Evolutionary conservation across 2,329 filamentous ascomycete species (phyloP), one percentile per base, ranked within the genome.

Genomic region (Diplodia mutila): DNA sequence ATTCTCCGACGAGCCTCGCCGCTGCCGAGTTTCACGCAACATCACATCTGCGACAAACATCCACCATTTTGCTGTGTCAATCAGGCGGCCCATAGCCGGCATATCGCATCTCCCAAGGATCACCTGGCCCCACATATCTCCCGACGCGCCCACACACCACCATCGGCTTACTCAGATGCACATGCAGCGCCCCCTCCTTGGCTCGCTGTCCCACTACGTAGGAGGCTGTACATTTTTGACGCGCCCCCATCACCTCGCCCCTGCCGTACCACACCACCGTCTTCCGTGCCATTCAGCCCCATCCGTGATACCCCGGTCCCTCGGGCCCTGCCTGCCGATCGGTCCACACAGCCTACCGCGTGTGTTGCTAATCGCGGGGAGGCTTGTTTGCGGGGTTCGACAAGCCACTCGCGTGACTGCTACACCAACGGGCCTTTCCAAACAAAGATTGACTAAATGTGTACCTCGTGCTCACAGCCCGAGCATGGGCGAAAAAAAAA

Each of bases 1-100:
- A 53, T 53, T 53, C 51, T 53, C 51, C 51, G 51, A 55, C 53
- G n/a, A 59, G 37, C 37, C 42, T 29, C 37, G 55, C 23, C n/a
- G 53, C 32, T 16, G 12, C 8, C 18, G 37, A 27, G 37, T 27
- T 46, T 27, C 55, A 29, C 55, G 5, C 37, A 18, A 3, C 25
- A 9, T 29, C 54, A 3, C 25, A 9, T 29, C 54, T 57, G 54
- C 29, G 54, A 57, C 54, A 57, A 18, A 8, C 14, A 9, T n/a
- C 49, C 23, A 14, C 49, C n/a, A 25, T 21, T 37, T 55, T 55
- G 25, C 12, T 3, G 14, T 11, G 53, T 32, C 53, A 37, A 55
- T 55, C 53, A 23, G 18, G 29, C 53, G 18, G 16, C 34, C 54
- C 53, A 23, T n/a, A n/a, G 29, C 53, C 21, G 12, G 39, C 34